Evolutionary conservation across 2,329 filamentous ascomycete genomes (phyloP), one percentile per base, ranked within the genome.

Genomic region (Alternaria brassicicola): DNA sequence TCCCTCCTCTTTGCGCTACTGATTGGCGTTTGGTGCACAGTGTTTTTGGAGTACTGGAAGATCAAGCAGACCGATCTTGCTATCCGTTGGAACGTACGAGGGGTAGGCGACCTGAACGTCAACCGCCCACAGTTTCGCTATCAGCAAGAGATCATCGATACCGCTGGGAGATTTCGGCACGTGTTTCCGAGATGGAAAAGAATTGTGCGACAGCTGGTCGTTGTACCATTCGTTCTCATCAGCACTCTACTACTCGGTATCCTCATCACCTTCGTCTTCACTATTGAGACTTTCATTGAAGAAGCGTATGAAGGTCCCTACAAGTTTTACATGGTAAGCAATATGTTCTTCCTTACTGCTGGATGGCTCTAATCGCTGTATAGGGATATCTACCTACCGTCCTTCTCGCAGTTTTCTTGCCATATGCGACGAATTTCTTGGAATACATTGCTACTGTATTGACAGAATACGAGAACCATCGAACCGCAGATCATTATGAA

Each of bases 1-100:
- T 76, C 74, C 3, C 56, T 74, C 2, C 7, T 60, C 2, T 76
- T 75, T 43, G 72, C 73, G 2, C 33, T 75, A 3, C 58, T 71
- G 10, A 74, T 73, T 19, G 68, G 72, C 3, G 59, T 73, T 2
- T 76, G 72, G 73, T 76, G 73, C 41, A 75, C 72, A 1, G 68
- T 73, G 3, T 76, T 76, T 26, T 42, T 76, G 35, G 74, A 76
- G 51, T 75, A 74, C 36, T 76, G 74, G 74, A 75, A 73, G 57
- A 68, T 73, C 17, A 65, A 74, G 43, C 64, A 76, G 47, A 58
- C 65, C 10, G 72, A 75, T 47, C 58, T 76, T 10, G 65, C 70
- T 1, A 71, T 76, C 25, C 71, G 74, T 19, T 76, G 74, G 73
- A 48, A 72, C 15, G 73, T 75, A 5, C 64, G 66, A 36, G 73